These are phyloP conservation scores for Gossypium schwendimanii DNA, from an alignment of 441 rosid genomes.

Conservation along the genomic window DNA sequence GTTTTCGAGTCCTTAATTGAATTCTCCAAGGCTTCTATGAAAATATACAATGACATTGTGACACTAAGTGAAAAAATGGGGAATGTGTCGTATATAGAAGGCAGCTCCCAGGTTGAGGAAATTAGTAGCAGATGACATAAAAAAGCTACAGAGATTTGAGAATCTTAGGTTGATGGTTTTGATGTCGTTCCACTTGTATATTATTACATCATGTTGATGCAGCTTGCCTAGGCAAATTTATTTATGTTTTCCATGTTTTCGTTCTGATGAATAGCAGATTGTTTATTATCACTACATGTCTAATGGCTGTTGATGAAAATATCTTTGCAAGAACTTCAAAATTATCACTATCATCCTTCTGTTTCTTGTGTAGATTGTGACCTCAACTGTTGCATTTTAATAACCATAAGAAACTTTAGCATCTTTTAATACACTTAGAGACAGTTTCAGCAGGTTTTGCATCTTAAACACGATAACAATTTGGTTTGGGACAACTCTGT, in stretches of 20 bases:
- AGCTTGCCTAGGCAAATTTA: constrained; percentile 43
- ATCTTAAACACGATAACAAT: no score
- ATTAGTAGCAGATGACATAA: constrained; percentile 27
- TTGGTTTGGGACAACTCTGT: no score
- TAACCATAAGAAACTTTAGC: no score
- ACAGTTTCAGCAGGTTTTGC: no score
- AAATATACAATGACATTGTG: constrained; percentile 48
- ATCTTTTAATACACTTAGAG: no score
- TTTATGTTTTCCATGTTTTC: constrained; percentile 17
- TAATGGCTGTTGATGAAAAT: not conserved
- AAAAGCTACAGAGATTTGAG: not conserved
- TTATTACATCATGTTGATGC: constrained; percentile 38
- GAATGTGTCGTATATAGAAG: constrained; percentile 27
- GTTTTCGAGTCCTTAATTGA: constrained; percentile 48
- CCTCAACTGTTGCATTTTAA: not conserved
- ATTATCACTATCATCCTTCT: not conserved
- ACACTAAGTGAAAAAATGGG: constrained; percentile 24
- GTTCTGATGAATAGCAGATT: constrained; percentile 12
- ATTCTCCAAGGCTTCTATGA: constrained; percentile 47
- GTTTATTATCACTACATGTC: constrained; percentile 9
- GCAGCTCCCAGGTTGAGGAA: constrained; percentile 27
- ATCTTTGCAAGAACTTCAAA: not conserved
- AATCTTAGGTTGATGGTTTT: not conserved
- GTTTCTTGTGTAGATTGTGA: not conserved
- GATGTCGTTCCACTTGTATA: constrained; percentile 21